Percentiles rank a stretch among this genome's conserved stretches.
Evolutionary conservation across 164 flowering plant genomes (phyloP).

Genomic region (Macadamia tetraphylla): DNA sequence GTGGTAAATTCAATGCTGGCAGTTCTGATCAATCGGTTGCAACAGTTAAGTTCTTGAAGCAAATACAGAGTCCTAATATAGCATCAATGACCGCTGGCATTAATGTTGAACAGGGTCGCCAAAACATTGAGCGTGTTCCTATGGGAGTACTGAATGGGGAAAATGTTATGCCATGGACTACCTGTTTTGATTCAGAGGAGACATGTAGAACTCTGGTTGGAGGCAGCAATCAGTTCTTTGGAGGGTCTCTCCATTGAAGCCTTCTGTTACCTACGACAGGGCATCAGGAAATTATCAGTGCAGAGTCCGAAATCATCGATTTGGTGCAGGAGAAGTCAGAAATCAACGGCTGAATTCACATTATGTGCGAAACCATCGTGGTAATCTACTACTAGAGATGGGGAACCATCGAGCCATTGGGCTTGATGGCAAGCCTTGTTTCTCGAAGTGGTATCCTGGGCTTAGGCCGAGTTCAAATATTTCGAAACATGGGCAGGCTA

Average conservation of each 20-base stretch:
- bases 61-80: neutral
- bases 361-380: constrained; percentile 2
- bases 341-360: constrained; percentile 6
- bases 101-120: constrained; percentile 4
- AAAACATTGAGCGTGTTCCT: constrained; percentile 3
- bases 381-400: constrained; percentile 1
- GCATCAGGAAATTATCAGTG: neutral
- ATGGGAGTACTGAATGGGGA: constrained; percentile 12
- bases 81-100: neutral
- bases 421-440: constrained; percentile 10
- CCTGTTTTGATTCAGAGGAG: constrained; percentile 1
- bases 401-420: constrained; percentile 3
- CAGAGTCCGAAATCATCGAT: constrained; percentile 11
- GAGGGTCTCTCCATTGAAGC: constrained; percentile 3
- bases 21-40: neutral
- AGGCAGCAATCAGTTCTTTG: constrained; percentile 7
- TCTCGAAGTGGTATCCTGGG: constrained; percentile 17
- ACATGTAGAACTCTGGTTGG: neutral
- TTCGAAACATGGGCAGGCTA: constrained; percentile 16
- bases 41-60: constrained; percentile 1
- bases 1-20: neutral
- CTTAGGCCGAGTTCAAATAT: constrained; percentile 16
- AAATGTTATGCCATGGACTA: constrained; percentile 13
- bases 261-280: neutral
- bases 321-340: constrained; percentile 11